Base-by-base conservation (phyloP, 306 rosid genomes). In the Lathyrus aphaca region DNA sequence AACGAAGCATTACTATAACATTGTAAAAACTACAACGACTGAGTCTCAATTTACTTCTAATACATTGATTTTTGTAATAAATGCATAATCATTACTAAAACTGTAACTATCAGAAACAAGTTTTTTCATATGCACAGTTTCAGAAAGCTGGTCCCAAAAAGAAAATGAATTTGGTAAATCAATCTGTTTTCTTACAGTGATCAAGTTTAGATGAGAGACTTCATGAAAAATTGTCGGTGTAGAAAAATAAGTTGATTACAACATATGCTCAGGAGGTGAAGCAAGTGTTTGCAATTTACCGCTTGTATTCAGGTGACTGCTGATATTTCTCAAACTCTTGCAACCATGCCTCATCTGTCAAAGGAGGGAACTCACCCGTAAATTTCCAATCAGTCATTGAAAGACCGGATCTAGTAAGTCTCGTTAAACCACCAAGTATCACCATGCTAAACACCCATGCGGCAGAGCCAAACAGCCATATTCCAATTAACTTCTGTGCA, bases 381-480 rank as follows among this genome's bases (percentile, higher is more conserved):
- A 61, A 61, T 61, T 61, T 61, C 67, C 67, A 61, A 61, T 61
- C 67, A 61, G 67, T 38, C 67, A 61, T 61, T 18, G 67, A 61
- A 16, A 61, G 67, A 61, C 98, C 98, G 12, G 98, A 93, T 21
- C 97, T 73, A 3, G 97, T 93, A 42, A 93, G 85, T 68, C 97
- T 77, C 15, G 96, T 93, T 55, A 88, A 68, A 64, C 98, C 97
- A 5, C 98, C 98, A 30, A 93, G 96, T 17, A 93, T 38, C 53
- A 93, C 97, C 97, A 90, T 90, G 79, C 94, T 90, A 74, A 88
- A 90, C 51, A 93, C 98, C 98, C 97, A 93, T 0, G 91, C 89
- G 1, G 98, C 94, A 5, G 97, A 90, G 48, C 91, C 80, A 61
- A 93, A 93, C 64, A 93, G 91, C 98, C 98, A 93, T 66, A 85